phyloP scores from a whole-genome alignment of 1,139 yeast species.

The Eremothecium cymbalariae region DNA sequence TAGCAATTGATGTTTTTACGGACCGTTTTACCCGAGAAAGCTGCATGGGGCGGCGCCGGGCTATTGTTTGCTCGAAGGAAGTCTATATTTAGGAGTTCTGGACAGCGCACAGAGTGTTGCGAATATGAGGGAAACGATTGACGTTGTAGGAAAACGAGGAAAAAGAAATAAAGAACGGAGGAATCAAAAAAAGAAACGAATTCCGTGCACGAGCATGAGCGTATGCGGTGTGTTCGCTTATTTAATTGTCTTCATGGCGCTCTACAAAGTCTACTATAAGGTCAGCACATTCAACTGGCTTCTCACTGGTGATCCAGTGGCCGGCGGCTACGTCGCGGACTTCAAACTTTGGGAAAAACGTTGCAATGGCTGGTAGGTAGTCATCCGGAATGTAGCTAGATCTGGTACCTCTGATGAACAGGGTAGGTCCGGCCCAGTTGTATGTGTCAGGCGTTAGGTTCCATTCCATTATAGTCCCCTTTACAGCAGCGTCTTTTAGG shows the following conservation, averaged over 20 bases:
- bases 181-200: constrained; percentile 1
- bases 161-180: not conserved
- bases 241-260: constrained; percentile 40
- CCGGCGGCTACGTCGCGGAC: constrained; percentile 72
- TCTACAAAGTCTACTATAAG: constrained; percentile 51
- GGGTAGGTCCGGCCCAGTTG: constrained; percentile 62
- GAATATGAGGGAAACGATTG: too few relatives aligned
- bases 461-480: constrained; percentile 67
- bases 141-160: too few relatives aligned
- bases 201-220: too few relatives aligned
- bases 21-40: too few relatives aligned
- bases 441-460: constrained; percentile 52
- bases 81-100: too few relatives aligned
- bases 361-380: constrained; percentile 62
- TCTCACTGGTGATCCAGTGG: constrained; percentile 85
- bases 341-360: constrained; percentile 71
- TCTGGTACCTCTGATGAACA: constrained; percentile 72
- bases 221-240: not conserved
- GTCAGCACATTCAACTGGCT: constrained; percentile 60
- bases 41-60: too few relatives aligned
- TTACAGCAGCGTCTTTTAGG: constrained; percentile 54
- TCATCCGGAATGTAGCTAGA: constrained; percentile 86
- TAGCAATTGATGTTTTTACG: too few relatives aligned
- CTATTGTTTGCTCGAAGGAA: too few relatives aligned
- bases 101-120: too few relatives aligned